Evolutionary conservation across 1,139 yeast genomes (phyloP).

Genomic region (Scheffersomyces quercinus): DNA sequence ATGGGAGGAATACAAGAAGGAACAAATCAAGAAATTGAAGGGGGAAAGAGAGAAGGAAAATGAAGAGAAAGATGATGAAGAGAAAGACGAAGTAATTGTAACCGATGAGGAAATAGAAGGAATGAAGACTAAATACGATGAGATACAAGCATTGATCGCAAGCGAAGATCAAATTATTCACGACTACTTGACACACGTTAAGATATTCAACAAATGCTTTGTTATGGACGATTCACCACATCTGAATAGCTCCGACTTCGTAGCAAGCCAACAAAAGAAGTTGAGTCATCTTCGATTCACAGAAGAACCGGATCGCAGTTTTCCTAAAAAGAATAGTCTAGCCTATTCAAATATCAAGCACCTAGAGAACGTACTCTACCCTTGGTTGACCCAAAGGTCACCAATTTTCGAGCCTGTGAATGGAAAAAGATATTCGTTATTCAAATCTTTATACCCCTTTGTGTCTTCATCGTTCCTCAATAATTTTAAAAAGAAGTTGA

Average conservation of each 20-base stretch:
- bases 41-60: not conserved
- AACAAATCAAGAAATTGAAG: not conserved
- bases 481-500: constrained; percentile 11
- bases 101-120: not conserved
- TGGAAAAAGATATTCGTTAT: constrained; percentile 11
- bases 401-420: constrained; percentile 22
- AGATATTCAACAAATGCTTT: constrained; percentile 12
- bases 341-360: not conserved
- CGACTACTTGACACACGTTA: constrained; percentile 11
- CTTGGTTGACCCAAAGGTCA: constrained; percentile 26
- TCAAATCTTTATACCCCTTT: constrained; percentile 1
- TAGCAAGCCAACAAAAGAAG: not conserved
- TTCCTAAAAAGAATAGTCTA: not conserved
- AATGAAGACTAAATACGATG: constrained; percentile 6
- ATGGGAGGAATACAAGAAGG: not conserved
- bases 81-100: not conserved
- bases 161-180: constrained; percentile 11
- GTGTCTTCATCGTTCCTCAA: not conserved
- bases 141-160: constrained; percentile 9
- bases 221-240: not conserved
- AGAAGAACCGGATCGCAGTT: not conserved
- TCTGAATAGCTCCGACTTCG: not conserved
- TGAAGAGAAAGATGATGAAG: not conserved
- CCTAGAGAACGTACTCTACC: constrained; percentile 12
- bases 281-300: not conserved